Conservation (phyloP, 495 filamentous ascomycete species). For the Penicillium salamii region DNA sequence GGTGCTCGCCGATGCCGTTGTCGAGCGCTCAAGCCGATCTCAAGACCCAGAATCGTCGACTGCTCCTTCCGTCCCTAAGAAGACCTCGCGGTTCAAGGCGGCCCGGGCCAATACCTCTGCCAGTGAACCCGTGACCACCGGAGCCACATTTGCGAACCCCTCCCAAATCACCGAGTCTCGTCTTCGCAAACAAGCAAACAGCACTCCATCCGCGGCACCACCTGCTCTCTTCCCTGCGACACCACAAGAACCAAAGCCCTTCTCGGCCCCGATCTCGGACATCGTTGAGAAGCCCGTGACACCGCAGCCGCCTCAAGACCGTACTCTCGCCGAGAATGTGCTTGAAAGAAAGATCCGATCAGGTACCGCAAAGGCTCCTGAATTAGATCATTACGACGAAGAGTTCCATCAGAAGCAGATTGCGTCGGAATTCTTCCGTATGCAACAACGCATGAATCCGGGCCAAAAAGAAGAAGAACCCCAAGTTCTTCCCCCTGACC, state of each 20-base stretch:
- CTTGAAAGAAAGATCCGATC: slow-evolving; percentile 55
- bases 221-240: slow-evolving; percentile 43
- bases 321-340: slow-evolving; percentile 55
- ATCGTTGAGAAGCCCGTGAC: slow-evolving; percentile 18
- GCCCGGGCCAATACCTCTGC: slow-evolving; percentile 19
- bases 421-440: slow-evolving; percentile 72
- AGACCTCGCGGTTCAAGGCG: slow-evolving; percentile 44
- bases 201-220: slow-evolving; percentile 17
- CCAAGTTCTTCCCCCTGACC: slow-evolving; percentile 54
- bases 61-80: slow-evolving; percentile 32
- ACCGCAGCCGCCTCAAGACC: slow-evolving; percentile 51
- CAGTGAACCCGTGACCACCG: slow-evolving; percentile 7
- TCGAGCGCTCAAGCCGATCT: slow-evolving; percentile 38
- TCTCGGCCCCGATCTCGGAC: slow-evolving; percentile 44
- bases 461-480: slow-evolving; percentile 60
- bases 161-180: slow-evolving; percentile 15
- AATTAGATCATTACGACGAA: slow-evolving; percentile 73
- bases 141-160: slow-evolving; percentile 4
- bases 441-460: slow-evolving; percentile 76
- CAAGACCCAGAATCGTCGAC: slow-evolving; percentile 18
- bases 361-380: slow-evolving; percentile 34
- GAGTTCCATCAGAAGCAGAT: slow-evolving; percentile 71
- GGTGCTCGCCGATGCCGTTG: slow-evolving; percentile 44
- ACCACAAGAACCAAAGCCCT: slow-evolving; percentile 43
- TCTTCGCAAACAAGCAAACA: slow-evolving; percentile 17